These are phyloP conservation scores for Tulasnella sp. DNA, from an alignment of 768 basidiomycete species.

Conservation along the genomic window DNA sequence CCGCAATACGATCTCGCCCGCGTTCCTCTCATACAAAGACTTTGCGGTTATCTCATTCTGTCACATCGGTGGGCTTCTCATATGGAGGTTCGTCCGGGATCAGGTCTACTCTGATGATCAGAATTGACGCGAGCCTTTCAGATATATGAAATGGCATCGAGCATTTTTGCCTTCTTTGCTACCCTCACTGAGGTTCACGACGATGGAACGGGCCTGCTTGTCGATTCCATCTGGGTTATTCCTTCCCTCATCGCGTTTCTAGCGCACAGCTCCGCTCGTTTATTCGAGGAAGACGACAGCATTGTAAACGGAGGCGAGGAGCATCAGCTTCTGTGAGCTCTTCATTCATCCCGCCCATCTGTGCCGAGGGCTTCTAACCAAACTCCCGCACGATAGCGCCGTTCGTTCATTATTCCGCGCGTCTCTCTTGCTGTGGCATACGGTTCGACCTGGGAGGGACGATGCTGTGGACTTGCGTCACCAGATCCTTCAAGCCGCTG, in stretches of 20 bases:
- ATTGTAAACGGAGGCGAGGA: slow-evolving; percentile 40
- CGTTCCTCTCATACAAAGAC: slow-evolving; percentile 44
- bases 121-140: background rate
- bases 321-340: slow-evolving; percentile 39
- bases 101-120: slow-evolving; percentile 5
- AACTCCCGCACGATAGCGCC: slow-evolving; percentile 39
- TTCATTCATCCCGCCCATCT: background rate
- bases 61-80: background rate
- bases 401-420: slow-evolving; percentile 52
- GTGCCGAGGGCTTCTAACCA: slow-evolving; percentile 24
- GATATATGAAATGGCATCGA: slow-evolving; percentile 36
- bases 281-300: slow-evolving; percentile 64
- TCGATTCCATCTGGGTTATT: slow-evolving; percentile 53
- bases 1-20: slow-evolving; percentile 24
- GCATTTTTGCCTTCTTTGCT: slow-evolving; percentile 43
- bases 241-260: slow-evolving; percentile 62
- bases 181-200: slow-evolving; percentile 42
- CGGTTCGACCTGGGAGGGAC: slow-evolving; percentile 49
- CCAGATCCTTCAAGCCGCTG: slow-evolving; percentile 51
- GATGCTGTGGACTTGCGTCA: slow-evolving; percentile 51
- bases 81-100: background rate
- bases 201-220: slow-evolving; percentile 40
- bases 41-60: slow-evolving; percentile 51
- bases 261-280: slow-evolving; percentile 47
- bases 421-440: slow-evolving; percentile 57